These are phyloP conservation scores for Naumovozyma castellii DNA, from an alignment of 805 yeast genomes.

Conservation along the genomic window DNA sequence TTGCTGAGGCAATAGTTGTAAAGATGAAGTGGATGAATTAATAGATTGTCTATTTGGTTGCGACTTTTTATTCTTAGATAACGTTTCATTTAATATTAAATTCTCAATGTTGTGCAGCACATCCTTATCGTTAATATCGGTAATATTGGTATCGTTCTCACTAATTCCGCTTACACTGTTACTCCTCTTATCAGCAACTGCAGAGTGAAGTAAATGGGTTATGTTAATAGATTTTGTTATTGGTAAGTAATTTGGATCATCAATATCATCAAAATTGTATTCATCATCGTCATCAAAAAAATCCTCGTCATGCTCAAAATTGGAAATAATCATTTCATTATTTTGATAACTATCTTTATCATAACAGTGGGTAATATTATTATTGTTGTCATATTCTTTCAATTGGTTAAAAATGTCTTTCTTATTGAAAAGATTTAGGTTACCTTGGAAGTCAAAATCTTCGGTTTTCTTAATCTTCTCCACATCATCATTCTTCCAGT, in stretches of 20 bases:
- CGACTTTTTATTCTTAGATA: constrained; percentile 3
- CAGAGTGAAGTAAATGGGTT: constrained; percentile 27
- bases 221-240: constrained; percentile 30
- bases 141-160: constrained; percentile 9
- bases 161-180: constrained; percentile 11
- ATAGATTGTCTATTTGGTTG: constrained; percentile 2
- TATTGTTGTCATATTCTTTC: constrained; percentile 37
- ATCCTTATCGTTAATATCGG: constrained; percentile 8
- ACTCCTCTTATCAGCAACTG: too few species aligned
- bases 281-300: constrained; percentile 16
- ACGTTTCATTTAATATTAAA: constrained; percentile 5
- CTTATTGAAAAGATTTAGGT: constrained; percentile 75
- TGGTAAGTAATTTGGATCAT: constrained; percentile 19
- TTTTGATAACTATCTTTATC: constrained; percentile 42
- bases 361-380: not conserved
- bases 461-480: constrained; percentile 37
- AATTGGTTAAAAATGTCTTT: constrained; percentile 69
- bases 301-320: constrained; percentile 32
- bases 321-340: constrained; percentile 64
- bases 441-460: constrained; percentile 82
- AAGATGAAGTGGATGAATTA: not conserved
- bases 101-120: not conserved
- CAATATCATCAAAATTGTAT: constrained; percentile 14
- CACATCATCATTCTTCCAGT: constrained; percentile 44
- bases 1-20: not conserved